Evolutionary conservation across 2,329 filamentous ascomycete species (phyloP), one percentile per base, ranked within the genome.

Genomic region (Didymellaceae sp.): DNA sequence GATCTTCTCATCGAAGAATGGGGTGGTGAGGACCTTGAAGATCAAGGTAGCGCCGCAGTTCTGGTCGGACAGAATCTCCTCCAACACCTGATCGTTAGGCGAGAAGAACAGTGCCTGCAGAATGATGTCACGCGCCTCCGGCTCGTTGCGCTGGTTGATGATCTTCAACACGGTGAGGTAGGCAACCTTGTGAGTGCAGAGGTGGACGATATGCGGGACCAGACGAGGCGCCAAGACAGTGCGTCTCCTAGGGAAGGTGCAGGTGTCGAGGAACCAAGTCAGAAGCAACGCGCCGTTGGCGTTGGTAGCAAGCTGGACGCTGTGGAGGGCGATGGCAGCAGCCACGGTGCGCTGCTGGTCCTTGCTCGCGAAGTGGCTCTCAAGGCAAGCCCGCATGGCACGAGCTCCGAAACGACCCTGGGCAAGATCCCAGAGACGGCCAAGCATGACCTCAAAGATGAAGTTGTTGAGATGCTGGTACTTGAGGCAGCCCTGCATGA

Each of bases 231-330:
- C 92, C 46, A 99, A 81, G 21, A 97, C 92, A 18, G 90, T 95
- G 51, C 94, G 89, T 58, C 94, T 88, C 62, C 88, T 86, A 26
- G 93, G 91, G 78, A 97, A 96, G 11, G 89, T 97, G 81, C 94
- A 99, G 1, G 94, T 97, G 70, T 99, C 94, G 46, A 99, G 80
- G 81, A 97, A 95, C 94, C 94, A 99, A 9, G 94, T 99, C 60
- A 99, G 78, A 17, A 99, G 81, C 39, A 99, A 79, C 32, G 94
- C 94, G 24, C 94, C 94, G 65, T 99, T 99, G 38, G 92, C 89
- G 70, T 97, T 97, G 40, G 93, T 97, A 8, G 94, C 93, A 55
- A 99, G 82, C 76, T 97, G 92, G 20, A 97, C 93, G 67, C 93
- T 96, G 78, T 97, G 91, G 32, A 97, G 81, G n/a, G 93, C 91